These are phyloP conservation scores for Aspergillus carbonarius DNA, from an alignment of 2,329 filamentous ascomycete species.

Conservation along the genomic window DNA sequence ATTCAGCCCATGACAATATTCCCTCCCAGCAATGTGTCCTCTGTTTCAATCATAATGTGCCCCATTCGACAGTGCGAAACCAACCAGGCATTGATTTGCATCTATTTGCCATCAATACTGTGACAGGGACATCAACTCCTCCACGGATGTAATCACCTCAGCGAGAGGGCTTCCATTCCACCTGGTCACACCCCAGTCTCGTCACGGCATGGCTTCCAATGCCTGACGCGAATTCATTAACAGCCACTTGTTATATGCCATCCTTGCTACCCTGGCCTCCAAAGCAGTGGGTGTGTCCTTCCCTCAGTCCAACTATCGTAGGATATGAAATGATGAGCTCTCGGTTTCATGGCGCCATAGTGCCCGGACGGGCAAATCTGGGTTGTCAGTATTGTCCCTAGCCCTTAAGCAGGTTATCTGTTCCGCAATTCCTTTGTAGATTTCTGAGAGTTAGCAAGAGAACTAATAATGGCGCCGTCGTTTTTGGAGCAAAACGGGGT, in stretches of 20 bases:
- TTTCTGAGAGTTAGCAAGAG: neutral
- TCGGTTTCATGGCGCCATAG: neutral
- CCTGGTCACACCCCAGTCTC: neutral
- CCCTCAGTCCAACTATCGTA: neutral
- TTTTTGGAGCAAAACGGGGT: neutral
- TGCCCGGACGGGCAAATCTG: neutral
- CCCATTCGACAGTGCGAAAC: neutral
- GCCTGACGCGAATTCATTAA: neutral
- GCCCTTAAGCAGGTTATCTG: neutral
- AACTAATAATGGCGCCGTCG: neutral
- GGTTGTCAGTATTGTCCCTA: neutral
- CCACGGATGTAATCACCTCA: neutral
- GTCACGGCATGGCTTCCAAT: neutral
- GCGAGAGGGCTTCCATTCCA: neutral
- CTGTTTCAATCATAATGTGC: neutral
- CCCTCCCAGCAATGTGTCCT: neutral
- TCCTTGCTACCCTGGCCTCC: neutral
- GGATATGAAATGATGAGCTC: neutral
- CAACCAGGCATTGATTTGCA: neutral
- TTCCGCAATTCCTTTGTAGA: neutral
- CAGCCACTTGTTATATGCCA: neutral
- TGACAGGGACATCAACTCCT: neutral
- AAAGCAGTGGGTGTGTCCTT: neutral
- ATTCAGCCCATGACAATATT: neutral
- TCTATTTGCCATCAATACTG: neutral